phyloP scores from a whole-genome alignment of 805 yeast species.

The Brettanomyces nanus region DNA sequence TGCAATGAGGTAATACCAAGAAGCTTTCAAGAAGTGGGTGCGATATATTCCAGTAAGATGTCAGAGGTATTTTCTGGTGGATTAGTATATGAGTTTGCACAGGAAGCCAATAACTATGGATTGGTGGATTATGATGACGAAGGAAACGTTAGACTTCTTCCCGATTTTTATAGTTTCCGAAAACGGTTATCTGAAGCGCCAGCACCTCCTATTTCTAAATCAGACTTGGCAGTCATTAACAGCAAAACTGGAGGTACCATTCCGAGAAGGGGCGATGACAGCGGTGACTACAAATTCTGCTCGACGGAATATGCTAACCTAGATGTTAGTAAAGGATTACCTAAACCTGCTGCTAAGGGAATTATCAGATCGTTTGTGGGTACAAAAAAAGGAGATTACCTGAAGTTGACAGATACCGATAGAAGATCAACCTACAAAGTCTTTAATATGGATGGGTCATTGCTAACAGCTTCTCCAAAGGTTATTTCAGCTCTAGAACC shows the following conservation, averaged over 20 bases:
- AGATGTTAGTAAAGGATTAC: slow-evolving; percentile 35
- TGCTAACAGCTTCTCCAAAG: slow-evolving; percentile 13
- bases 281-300: slow-evolving; percentile 23
- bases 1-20: slow-evolving; percentile 81
- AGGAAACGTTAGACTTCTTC: slow-evolving; percentile 35
- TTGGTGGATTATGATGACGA: slow-evolving; percentile 42
- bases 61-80: slow-evolving; percentile 77
- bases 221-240: slow-evolving; percentile 9
- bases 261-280: neutral
- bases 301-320: slow-evolving; percentile 34
- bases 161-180: slow-evolving; percentile 37
- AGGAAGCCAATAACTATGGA: slow-evolving; percentile 76
- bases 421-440: slow-evolving; percentile 28
- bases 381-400: slow-evolving; percentile 37
- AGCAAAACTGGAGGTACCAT: slow-evolving; percentile 8
- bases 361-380: slow-evolving; percentile 14
- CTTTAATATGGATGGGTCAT: slow-evolving; percentile 34
- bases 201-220: slow-evolving; percentile 18
- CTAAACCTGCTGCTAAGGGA: slow-evolving; percentile 40
- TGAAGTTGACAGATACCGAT: slow-evolving; percentile 36
- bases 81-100: slow-evolving; percentile 70
- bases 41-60: slow-evolving; percentile 69
- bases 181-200: slow-evolving; percentile 32
- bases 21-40: slow-evolving; percentile 62
- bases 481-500: slow-evolving; percentile 9